Conservation (phyloP, 257 asterid genomes). For the Nicotiana obtusifolia region DNA sequence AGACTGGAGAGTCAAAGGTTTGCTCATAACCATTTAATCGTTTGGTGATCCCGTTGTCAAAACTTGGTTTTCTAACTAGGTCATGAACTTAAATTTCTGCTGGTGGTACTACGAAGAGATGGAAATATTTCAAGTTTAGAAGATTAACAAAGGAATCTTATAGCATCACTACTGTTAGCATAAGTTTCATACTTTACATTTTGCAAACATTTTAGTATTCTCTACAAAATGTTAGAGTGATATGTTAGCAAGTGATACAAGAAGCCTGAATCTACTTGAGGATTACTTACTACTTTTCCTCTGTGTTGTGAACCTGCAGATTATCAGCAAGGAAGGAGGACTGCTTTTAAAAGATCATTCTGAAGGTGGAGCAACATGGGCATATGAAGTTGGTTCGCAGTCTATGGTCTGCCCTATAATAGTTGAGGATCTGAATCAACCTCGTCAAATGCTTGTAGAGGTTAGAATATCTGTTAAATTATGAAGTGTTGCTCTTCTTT, state of each 20-base stretch:
- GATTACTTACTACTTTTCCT: background rate
- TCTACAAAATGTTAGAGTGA: background rate
- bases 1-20: constrained; percentile 84
- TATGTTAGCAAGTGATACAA: background rate
- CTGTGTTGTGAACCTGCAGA: constrained; percentile 33
- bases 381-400: constrained; percentile 90
- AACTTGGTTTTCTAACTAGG: too few species aligned
- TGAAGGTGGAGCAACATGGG: constrained; percentile 98
- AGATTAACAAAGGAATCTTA: background rate
- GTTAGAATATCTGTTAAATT: constrained; percentile 18
- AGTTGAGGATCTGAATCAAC: constrained; percentile 87
- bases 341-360: constrained; percentile 51
- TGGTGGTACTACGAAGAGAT: too few species aligned
- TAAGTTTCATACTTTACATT: too few species aligned
- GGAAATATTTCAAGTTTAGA: background rate
- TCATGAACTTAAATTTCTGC: too few species aligned
- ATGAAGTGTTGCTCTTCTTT: background rate
- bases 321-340: constrained; percentile 69
- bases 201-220: too few species aligned
- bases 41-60: background rate
- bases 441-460: constrained; percentile 93
- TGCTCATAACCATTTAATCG: background rate
- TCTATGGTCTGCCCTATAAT: constrained; percentile 81
- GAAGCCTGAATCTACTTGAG: background rate
- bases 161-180: too few species aligned